Base-by-base conservation (phyloP, 139 green algal species). In the Raphidocelis subcapitata region DNA sequence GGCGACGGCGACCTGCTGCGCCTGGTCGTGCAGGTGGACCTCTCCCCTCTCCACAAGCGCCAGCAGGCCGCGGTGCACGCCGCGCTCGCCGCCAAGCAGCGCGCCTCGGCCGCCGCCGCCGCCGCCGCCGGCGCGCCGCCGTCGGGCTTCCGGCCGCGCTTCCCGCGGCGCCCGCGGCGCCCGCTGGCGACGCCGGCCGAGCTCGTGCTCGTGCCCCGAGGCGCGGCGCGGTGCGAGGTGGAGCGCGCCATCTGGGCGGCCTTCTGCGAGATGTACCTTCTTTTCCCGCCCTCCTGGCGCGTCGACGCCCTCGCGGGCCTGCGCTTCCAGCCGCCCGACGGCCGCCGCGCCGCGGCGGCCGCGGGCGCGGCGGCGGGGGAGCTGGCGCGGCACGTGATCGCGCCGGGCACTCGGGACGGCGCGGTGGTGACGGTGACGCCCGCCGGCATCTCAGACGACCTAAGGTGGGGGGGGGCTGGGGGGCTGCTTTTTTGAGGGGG, bases 231-330 rank as follows among this genome's bases (percentile, higher is more conserved):
- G 57, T 66, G 51, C 10, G 71, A 88, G 29, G 28, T 93, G 37
- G 89, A 86, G 72, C 37, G 51, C 15, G 73, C 69, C 0, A 80
- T 79, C 5, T 67, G 66, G 1, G 71, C 75, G 8, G 79, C 80
- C 20, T 90, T 94, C 54, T 55, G 68, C 0, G 79, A 85, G 5
- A 74, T 87, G n/a, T 97, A 97, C 81, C 77, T 73, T 44, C 81
- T 93, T 92, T 57, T n/a, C n/a, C n/a, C 51, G 57, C 23, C 44
- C 15, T 0, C 37, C 26, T 56, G 44, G 65, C 57, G 61, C 51
- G 62, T 36, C 26, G 35, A 55, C 21, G 23, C 23, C 59, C 60
- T 88, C 74, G 20, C 73, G 41, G 32, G 44, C 10, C 70, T 81
- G 52, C 60, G n/a, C n/a, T n/a, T n/a, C n/a, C n/a, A n/a, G n/a